A percentile compares a stretch with the other conserved stretches of the same genome.
These are phyloP conservation scores for Pichia sp. DNA, from an alignment of 1,139 yeast species.

Conservation along the genomic window DNA sequence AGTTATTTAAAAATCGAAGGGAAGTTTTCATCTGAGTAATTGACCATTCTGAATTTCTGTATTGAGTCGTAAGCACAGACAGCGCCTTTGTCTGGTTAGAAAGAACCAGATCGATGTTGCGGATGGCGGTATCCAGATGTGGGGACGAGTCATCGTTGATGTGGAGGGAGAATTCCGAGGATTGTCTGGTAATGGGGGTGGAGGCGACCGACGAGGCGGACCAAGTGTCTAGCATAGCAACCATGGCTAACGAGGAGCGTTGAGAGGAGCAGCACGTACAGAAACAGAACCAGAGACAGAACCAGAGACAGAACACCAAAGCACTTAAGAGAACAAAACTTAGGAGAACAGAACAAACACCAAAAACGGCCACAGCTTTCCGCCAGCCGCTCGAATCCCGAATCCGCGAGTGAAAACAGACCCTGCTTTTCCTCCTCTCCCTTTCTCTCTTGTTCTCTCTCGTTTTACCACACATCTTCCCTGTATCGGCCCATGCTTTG, in stretches of 20 bases:
- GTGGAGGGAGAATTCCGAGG: conserved; percentile 23
- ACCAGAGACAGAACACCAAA: too few species aligned
- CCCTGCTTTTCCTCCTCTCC: too few species aligned
- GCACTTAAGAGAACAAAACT: too few species aligned
- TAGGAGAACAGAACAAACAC: too few species aligned
- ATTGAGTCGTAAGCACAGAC: conserved; percentile 36
- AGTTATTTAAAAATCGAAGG: conserved; percentile 45
- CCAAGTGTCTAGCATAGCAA: too few species aligned
- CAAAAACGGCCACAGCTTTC: too few species aligned
- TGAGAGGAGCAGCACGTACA: background rate
- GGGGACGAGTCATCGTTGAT: conserved; percentile 22
- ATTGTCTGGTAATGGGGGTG: conserved; percentile 11
- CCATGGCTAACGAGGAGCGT: too few species aligned
- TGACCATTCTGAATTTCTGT: conserved; percentile 38
- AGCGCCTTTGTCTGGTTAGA: conserved; percentile 44
- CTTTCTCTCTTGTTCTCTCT: too few species aligned
- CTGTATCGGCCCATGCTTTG: conserved; percentile 82
- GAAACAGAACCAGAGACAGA: background rate
- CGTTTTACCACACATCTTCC: conserved; percentile 95
- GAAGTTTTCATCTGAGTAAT: conserved; percentile 47
- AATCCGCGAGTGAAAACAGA: background rate
- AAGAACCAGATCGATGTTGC: conserved; percentile 32
- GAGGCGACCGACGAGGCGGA: conserved; percentile 3
- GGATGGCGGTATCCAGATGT: conserved; percentile 22
- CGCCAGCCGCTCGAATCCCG: too few species aligned